A percentile compares a stretch with the other conserved stretches of the same genome.
These are phyloP conservation scores for Akanthomyces uredinophilus DNA, from an alignment of 2,329 filamentous ascomycete genomes.

Conservation along the genomic window DNA sequence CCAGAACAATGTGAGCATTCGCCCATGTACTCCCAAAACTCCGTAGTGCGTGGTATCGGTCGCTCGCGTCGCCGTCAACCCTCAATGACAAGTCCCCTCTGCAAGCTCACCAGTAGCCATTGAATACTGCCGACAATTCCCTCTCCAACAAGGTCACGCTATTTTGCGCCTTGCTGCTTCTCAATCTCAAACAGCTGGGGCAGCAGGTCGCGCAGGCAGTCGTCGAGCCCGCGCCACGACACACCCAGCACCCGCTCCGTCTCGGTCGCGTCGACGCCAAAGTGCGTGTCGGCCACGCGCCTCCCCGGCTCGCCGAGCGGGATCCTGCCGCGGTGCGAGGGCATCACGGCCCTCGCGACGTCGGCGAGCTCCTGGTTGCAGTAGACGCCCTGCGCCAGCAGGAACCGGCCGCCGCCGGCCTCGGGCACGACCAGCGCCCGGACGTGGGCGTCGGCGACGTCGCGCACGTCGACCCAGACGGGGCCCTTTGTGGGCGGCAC, in stretches of 20 bases:
- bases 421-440: constrained; percentile 50
- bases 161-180: neutral
- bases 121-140: neutral
- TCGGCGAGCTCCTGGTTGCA: constrained; percentile 36
- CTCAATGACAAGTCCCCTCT: neutral
- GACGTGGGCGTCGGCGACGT: constrained; percentile 61
- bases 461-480: constrained; percentile 49
- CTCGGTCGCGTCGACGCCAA: constrained; percentile 44
- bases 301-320: constrained; percentile 30
- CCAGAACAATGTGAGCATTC: neutral
- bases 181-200: constrained; percentile 24
- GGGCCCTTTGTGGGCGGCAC: constrained; percentile 31
- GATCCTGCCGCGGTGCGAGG: constrained; percentile 25
- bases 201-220: constrained; percentile 47
- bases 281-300: constrained; percentile 31
- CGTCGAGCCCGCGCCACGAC: constrained; percentile 44
- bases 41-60: neutral
- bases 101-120: neutral
- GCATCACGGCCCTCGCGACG: constrained; percentile 23
- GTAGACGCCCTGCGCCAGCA: constrained; percentile 40
- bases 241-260: constrained; percentile 46
- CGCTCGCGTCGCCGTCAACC: neutral
- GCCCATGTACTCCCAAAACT: neutral
- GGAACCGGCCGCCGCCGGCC: constrained; percentile 58
- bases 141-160: neutral